Percentiles rank a stretch among this genome's conserved stretches.
phyloP scores from a whole-genome alignment of 495 filamentous ascomycete species.

The Talaromyces nanjingensis region DNA sequence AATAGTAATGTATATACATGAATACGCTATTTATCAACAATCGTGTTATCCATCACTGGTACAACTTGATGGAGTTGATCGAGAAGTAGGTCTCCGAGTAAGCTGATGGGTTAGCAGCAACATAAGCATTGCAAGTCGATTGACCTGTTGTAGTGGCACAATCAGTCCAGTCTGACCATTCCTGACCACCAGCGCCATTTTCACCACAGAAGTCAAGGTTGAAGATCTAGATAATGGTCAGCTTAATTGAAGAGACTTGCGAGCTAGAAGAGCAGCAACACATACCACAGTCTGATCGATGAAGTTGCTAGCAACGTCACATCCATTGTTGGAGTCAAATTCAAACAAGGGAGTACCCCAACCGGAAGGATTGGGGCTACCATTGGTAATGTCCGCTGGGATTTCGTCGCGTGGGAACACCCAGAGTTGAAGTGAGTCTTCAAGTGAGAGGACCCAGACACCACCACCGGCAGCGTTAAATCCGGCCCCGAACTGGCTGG shows the following conservation, averaged over 20 bases:
- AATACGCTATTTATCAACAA: neutral
- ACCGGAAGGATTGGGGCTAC: conserved; percentile 49
- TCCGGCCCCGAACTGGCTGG: conserved; percentile 1
- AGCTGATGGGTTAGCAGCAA: conserved; percentile 49
- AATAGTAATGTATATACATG: neutral
- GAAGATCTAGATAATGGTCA: conserved; percentile 40
- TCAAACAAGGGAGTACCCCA: conserved; percentile 60
- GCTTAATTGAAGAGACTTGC: neutral
- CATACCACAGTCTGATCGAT: conserved; percentile 53
- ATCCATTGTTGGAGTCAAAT: conserved; percentile 23
- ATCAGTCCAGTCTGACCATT: conserved; percentile 30
- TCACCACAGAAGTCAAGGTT: conserved; percentile 84
- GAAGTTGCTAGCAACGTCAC: conserved; percentile 63
- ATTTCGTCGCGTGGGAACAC: neutral
- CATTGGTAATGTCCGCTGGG: conserved; percentile 40
- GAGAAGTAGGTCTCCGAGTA: conserved; percentile 64
- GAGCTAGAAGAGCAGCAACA: neutral
- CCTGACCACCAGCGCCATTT: conserved; percentile 65
- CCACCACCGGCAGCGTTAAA: conserved; percentile 8
- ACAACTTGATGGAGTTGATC: conserved; percentile 62
- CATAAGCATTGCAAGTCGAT: conserved; percentile 54
- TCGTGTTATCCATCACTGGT: conserved; percentile 22
- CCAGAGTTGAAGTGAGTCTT: conserved; percentile 7
- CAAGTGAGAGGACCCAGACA: conserved; percentile 3
- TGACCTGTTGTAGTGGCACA: conserved; percentile 27